A percentile compares a stretch with the other conserved stretches of the same genome.
phyloP scores from a whole-genome alignment of 2,329 filamentous ascomycete genomes.

The Talaromyces sp. region DNA sequence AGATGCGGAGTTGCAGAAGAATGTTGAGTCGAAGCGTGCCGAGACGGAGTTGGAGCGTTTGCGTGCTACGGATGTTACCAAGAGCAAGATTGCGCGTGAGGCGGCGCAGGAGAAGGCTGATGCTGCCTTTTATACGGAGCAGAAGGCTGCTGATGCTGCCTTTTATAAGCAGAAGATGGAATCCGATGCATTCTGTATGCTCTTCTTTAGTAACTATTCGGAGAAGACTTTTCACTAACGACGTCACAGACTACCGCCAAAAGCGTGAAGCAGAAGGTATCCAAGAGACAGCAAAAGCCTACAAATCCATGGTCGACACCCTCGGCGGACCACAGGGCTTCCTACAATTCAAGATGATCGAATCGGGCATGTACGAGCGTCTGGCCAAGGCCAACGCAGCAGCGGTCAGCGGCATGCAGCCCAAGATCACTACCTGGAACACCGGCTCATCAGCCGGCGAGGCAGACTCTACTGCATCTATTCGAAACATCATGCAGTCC shows the following conservation, averaged over 20 bases:
- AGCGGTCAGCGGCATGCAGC: constrained; percentile 70
- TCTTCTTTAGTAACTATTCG: not conserved
- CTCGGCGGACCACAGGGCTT: constrained; percentile 74
- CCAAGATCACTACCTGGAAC: constrained; percentile 90
- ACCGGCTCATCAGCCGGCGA: constrained; percentile 48
- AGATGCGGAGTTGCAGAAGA: constrained; percentile 74
- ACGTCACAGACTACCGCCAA: constrained; percentile 39
- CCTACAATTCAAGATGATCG: constrained; percentile 82
- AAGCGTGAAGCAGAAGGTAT: constrained; percentile 74
- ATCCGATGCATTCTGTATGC: constrained; percentile 34
- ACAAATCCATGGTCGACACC: constrained; percentile 63
- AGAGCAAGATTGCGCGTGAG: constrained; percentile 56
- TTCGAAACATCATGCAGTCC: constrained; percentile 79
- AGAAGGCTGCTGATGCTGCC: constrained; percentile 50
- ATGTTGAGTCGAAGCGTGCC: constrained; percentile 72
- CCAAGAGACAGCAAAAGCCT: constrained; percentile 73
- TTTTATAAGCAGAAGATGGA: constrained; percentile 39
- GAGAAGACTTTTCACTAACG: not conserved
- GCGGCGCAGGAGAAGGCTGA: constrained; percentile 42
- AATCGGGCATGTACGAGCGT: constrained; percentile 71
- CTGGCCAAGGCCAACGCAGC: constrained; percentile 72
- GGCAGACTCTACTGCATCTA: constrained; percentile 56
- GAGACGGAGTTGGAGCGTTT: constrained; percentile 75
- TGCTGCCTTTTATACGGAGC: constrained; percentile 47
- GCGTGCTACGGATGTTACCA: constrained; percentile 70